Percentiles rank a stretch among this genome's conserved stretches.
Conservation (phyloP, 176 grass and related monocot genomes). For the Triticum dicoccoides region DNA sequence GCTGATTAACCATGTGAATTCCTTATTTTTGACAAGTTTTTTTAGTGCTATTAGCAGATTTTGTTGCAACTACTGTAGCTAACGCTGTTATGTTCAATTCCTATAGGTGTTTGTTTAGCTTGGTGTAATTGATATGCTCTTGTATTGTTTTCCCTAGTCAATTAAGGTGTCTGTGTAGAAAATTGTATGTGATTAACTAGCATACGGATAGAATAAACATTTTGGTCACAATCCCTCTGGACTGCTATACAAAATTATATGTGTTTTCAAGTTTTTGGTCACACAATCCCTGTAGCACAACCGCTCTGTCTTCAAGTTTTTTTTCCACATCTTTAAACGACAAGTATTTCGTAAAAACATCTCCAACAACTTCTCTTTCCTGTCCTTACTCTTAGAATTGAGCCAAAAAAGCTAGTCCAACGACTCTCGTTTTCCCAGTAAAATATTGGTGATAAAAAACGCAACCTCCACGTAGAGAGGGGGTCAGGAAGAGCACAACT, state of each 20-base stretch:
- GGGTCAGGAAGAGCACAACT: too few relatives aligned
- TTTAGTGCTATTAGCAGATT: constrained; percentile 13
- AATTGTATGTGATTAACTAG: neutral
- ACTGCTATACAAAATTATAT: neutral
- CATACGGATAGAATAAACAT: constrained; percentile 11
- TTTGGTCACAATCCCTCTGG: constrained; percentile 5
- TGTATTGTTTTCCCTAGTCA: neutral
- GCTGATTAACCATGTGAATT: neutral
- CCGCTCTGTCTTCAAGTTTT: too few relatives aligned
- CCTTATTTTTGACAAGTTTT: constrained; percentile 3
- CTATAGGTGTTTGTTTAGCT: constrained; percentile 1
- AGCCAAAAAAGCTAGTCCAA: too few relatives aligned
- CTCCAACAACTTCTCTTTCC: too few relatives aligned
- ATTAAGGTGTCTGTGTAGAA: neutral
- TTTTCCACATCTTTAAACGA: too few relatives aligned
- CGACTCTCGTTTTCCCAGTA: too few relatives aligned
- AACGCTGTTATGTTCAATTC: constrained; percentile 9
- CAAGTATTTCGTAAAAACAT: too few relatives aligned
- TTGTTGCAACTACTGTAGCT: neutral
- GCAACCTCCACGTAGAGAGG: too few relatives aligned
- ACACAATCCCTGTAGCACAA: too few relatives aligned
- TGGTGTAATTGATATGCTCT: constrained; percentile 7
- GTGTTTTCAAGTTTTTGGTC: neutral
- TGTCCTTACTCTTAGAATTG: too few relatives aligned
- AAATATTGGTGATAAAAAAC: too few relatives aligned